Conservation (phyloP, 2,329 filamentous ascomycete species). For the Monilinia aucupariae region DNA sequence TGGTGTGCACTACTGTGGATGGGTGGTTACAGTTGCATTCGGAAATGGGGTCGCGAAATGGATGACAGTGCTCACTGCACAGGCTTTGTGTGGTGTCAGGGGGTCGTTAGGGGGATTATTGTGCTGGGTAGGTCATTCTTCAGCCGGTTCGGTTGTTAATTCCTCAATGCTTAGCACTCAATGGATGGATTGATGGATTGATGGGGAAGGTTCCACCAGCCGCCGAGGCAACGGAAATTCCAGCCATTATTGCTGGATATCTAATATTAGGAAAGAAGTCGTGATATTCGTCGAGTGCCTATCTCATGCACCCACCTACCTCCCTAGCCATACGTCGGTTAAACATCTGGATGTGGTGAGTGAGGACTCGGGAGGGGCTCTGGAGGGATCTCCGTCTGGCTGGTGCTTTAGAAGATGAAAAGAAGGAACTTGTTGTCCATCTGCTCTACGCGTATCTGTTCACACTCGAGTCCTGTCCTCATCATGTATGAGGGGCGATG, state of each 20-base stretch:
- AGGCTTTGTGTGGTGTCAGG: slow-evolving; percentile 9
- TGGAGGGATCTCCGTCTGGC: background rate
- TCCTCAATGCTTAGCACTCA: background rate
- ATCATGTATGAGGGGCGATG: background rate
- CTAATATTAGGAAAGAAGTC: background rate
- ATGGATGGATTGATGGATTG: background rate
- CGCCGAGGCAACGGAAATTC: background rate
- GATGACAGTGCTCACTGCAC: slow-evolving; percentile 12
- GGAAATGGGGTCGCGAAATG: slow-evolving; percentile 16
- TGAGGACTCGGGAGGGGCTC: no score
- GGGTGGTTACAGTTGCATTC: slow-evolving; percentile 16
- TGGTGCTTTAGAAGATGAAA: background rate
- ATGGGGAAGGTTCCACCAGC: background rate
- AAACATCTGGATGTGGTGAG: background rate
- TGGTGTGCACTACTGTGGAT: background rate
- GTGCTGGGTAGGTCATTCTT: slow-evolving; percentile 7
- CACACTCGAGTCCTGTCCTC: no score
- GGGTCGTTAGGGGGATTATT: slow-evolving; percentile 7
- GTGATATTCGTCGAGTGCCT: background rate
- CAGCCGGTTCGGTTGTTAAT: slow-evolving; percentile 5
- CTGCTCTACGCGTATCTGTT: no score
- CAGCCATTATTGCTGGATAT: background rate
- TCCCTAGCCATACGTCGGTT: background rate
- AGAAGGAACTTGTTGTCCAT: background rate
- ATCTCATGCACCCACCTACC: no score